Base-by-base conservation (phyloP, 192 early-diverging fungal genomes). In the Coemansia sp. region DNA sequence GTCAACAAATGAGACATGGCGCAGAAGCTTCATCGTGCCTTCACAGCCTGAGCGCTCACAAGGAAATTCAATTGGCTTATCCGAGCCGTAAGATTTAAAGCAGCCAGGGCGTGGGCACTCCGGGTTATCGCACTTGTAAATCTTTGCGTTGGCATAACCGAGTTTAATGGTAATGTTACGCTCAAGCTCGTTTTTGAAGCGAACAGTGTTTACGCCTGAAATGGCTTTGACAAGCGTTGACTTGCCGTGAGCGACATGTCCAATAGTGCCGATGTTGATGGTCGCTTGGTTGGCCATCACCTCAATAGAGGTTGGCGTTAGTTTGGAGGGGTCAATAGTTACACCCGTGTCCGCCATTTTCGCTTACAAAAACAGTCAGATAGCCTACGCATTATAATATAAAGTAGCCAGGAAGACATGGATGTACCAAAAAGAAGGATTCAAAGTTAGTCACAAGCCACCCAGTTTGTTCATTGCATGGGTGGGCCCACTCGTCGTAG, bases 101-200 rank as follows among this genome's bases (percentile, higher is more conserved):
- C 96, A 97, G 53, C 92, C 94, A 23, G 97, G 97, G 49, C 97
- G 85, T 54, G 95, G 93, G 85, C 97, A 99, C 30, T 85, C 90
- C 49, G 88, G 85, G 73, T 89, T 92, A 67, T 89, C 87, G 85
- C 97, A 99, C 84, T 99, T 97, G 87, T 95, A 99, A 51, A 99
- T 95, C 91, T 99, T 99, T 56, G 97, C 96, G 65, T 99, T 99
- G 60, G 97, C 96, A 69, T 99, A 99, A 53, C 97, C 97, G 38
- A 99, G 86, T 82, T 96, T 99, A 82, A 99, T 99, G 51, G 97
- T 99, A 87, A 98, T 99, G 83, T 99, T 99, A 70, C 94, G 88
- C 84, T 96, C 94, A 56, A 96, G 84, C 78, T 99, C 97, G 74
- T 93, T 97, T 83, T 95, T 94, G 82, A 98, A 99, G 51, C 97